These are phyloP conservation scores for Penicillium chermesinum DNA, from an alignment of 495 filamentous ascomycete genomes.

Conservation along the genomic window DNA sequence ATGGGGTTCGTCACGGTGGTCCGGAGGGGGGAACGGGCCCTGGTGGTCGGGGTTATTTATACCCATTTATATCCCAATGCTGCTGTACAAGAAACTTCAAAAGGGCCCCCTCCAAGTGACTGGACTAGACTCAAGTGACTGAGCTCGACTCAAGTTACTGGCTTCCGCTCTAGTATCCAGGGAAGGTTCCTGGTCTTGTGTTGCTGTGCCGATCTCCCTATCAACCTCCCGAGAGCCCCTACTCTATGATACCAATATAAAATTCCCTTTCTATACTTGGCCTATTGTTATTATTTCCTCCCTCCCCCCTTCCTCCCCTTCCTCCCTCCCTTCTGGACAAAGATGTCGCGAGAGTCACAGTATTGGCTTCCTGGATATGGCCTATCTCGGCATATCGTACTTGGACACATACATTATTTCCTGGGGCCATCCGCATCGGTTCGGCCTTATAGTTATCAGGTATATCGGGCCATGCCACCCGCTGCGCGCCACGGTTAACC, in stretches of 20 bases:
- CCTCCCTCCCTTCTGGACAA: background rate
- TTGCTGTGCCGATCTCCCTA: background rate
- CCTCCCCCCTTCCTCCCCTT: no score
- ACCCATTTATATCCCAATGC: background rate
- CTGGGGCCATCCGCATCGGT: constrained; percentile 47
- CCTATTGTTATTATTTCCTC: background rate
- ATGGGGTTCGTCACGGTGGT: background rate
- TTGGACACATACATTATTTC: constrained; percentile 49
- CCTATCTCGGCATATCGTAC: constrained; percentile 49
- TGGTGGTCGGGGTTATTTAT: constrained; percentile 3
- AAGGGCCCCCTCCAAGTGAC: background rate
- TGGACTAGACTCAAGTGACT: background rate
- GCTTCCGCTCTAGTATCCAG: background rate
- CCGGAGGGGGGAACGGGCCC: background rate
- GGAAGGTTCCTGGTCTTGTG: background rate
- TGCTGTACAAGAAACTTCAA: background rate
- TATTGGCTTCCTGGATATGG: constrained; percentile 52
- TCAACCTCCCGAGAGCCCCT: background rate
- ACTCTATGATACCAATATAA: background rate
- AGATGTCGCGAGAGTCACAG: constrained; percentile 38
- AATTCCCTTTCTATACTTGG: background rate
- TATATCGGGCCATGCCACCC: constrained; percentile 16
- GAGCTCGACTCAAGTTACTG: background rate
- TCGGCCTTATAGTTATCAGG: constrained; percentile 50
- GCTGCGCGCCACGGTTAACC: constrained; percentile 13